These are phyloP conservation scores for Nakazawaea ishiwadae DNA, from an alignment of 805 yeast genomes.

Conservation along the genomic window DNA sequence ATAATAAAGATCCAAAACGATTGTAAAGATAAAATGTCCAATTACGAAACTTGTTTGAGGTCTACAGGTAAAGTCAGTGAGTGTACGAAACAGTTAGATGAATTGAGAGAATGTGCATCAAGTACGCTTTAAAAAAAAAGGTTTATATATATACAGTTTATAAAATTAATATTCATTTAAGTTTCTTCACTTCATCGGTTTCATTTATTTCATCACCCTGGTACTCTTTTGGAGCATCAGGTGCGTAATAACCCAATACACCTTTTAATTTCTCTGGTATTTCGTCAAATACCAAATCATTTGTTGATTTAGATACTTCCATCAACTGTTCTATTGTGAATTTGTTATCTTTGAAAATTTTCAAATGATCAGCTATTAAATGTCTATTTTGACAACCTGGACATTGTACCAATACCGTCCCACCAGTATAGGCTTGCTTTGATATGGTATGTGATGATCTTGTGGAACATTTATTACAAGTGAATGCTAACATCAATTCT, in stretches of 20 bases:
- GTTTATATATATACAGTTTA: not conserved
- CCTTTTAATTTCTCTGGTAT: constrained; percentile 52
- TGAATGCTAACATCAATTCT: constrained; percentile 81
- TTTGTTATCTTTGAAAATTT: constrained; percentile 74
- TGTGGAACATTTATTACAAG: constrained; percentile 82
- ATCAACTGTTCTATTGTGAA: constrained; percentile 79
- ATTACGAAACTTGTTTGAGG: constrained; percentile 62
- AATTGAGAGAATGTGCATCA: constrained; percentile 54
- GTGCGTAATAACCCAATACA: constrained; percentile 61
- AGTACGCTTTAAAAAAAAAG: not conserved
- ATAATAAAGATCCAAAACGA: constrained; percentile 62
- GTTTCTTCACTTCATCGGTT: constrained; percentile 10
- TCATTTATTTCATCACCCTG: constrained; percentile 14
- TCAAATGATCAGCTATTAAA: constrained; percentile 83
- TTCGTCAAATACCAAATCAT: constrained; percentile 67
- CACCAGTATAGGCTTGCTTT: constrained; percentile 83
- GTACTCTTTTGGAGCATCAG: constrained; percentile 54
- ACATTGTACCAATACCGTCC: constrained; percentile 86
- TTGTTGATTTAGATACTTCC: constrained; percentile 53
- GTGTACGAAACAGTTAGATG: constrained; percentile 49
- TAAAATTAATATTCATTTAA: constrained; percentile 1
- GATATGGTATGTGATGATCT: constrained; percentile 88
- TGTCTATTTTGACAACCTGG: constrained; percentile 89
- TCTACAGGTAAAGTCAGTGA: constrained; percentile 39
- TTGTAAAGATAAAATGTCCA: constrained; percentile 54